Percentiles rank a stretch among this genome's conserved stretches.
Conservation (phyloP, 208 protist species). For the Acanthamoeba culbertsoni region DNA sequence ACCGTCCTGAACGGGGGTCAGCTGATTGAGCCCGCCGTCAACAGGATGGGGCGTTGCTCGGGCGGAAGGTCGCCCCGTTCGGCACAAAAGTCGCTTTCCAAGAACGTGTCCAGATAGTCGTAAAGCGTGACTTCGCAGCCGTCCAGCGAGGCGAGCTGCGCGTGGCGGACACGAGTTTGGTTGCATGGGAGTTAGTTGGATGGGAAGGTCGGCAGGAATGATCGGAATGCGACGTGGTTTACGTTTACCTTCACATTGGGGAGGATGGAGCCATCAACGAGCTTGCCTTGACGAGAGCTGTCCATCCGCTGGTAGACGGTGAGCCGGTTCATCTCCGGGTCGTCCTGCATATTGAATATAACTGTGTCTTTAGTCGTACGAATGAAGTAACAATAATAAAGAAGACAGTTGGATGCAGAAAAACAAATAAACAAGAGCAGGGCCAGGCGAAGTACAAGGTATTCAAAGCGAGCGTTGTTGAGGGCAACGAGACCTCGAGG, state of each 20-base stretch:
- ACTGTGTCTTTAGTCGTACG: background rate
- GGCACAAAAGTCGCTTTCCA: background rate
- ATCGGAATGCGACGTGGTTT: background rate
- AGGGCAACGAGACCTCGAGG: background rate
- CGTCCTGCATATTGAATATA: background rate
- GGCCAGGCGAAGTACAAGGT: background rate
- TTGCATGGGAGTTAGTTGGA: background rate
- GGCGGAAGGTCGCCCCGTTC: background rate
- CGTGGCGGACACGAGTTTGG: too few species aligned
- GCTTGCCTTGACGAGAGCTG: background rate
- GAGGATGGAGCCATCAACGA: background rate
- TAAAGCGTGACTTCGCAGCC: background rate
- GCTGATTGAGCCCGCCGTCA: background rate
- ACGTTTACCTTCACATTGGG: background rate
- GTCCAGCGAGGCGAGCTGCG: background rate
- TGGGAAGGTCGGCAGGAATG: background rate
- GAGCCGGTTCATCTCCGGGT: background rate
- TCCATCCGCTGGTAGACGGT: background rate
- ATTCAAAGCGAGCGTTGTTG: background rate
- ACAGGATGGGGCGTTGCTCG: background rate
- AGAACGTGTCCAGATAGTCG: background rate
- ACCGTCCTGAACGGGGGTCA: conserved; percentile 42
- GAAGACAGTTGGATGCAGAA: background rate
- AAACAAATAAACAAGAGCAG: background rate
- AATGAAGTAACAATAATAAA: background rate